Base-by-base conservation (phyloP, 306 rosid genomes). In the Pueraria montana region DNA sequence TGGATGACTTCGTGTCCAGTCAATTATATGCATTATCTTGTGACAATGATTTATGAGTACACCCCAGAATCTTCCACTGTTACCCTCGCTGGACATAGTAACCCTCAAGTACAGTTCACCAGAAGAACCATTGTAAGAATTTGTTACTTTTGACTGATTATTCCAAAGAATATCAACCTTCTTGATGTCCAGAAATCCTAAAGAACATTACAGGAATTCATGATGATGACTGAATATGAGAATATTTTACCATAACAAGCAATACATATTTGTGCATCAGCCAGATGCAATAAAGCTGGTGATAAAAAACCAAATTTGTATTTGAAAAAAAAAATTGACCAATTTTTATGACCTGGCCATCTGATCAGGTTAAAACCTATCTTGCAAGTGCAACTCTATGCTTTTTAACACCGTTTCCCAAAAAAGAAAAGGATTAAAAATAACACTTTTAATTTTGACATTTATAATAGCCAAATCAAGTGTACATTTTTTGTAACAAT, bases 1-100 rank as follows among this genome's bases (percentile, higher is more conserved):
- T 5, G 98, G 99, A 86, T 91, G 99, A 90, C 98, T 92, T 36
- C 97, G 94, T 48, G 95, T 84, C 99, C 99, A 94, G 83, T 96
- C 97, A 73, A 96, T 92, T 89, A 92, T 63, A 64, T 89, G 84
- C 95, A 90, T 90, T 80, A 94, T 84, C 55, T 58, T 90, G 64
- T 89, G 89, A 84, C 94, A 96, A 71, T 84, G 85, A 86, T 86
- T 76, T 86, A 85, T 50, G 11, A 96, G 91, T 26, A 80, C 67
- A 79, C 90, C 88, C 99, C 99, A 96, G 77, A 87, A 85, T 72
- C 83, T 77, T 64, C 85, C 85, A 75, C 34, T 79, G 64, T 74
- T n/a, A 67, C 76, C 76, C 23, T 84, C 86, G 67, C 84, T 82
- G 45, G 92, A 84, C 94, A 94, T 72, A 61, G 92, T 82, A 80